Evolutionary conservation across 2,329 filamentous ascomycete species (phyloP).

Genomic region (Cladophialophora immunda): DNA sequence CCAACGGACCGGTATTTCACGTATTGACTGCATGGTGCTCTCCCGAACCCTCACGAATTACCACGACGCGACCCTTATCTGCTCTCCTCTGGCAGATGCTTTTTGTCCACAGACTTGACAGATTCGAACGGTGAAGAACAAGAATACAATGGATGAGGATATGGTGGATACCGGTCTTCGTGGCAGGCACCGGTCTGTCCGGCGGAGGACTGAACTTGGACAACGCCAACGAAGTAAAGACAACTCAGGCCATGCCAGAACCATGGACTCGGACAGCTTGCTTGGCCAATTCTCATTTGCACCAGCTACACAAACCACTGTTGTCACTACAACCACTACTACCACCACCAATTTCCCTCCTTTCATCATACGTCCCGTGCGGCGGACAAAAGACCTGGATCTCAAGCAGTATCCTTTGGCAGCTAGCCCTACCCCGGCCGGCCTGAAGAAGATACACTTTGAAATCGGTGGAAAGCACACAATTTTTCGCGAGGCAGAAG

Average conservation of each 20-base stretch:
- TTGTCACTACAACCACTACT: constrained; percentile 89
- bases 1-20: not conserved
- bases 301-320: constrained; percentile 70
- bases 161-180: constrained; percentile 31
- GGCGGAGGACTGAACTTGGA: not conserved
- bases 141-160: constrained; percentile 29
- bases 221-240: constrained; percentile 30
- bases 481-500: constrained; percentile 70
- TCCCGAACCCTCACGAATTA: not conserved
- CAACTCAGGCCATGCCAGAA: constrained; percentile 31
- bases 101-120: constrained; percentile 5
- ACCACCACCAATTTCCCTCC: constrained; percentile 84
- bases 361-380: constrained; percentile 78
- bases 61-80: constrained; percentile 24
- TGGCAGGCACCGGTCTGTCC: constrained; percentile 42
- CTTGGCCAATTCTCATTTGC: constrained; percentile 69
- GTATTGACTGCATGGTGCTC: constrained; percentile 1
- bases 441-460: constrained; percentile 80
- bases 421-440: constrained; percentile 79
- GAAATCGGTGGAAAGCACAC: constrained; percentile 69
- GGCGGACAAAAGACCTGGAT: constrained; percentile 76
- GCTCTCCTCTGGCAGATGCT: constrained; percentile 22
- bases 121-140: constrained; percentile 10
- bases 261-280: constrained; percentile 48
- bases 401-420: constrained; percentile 91